Evolutionary conservation across 2,329 filamentous ascomycete species (phyloP).

Genomic region (Diaporthe ilicicola): DNA sequence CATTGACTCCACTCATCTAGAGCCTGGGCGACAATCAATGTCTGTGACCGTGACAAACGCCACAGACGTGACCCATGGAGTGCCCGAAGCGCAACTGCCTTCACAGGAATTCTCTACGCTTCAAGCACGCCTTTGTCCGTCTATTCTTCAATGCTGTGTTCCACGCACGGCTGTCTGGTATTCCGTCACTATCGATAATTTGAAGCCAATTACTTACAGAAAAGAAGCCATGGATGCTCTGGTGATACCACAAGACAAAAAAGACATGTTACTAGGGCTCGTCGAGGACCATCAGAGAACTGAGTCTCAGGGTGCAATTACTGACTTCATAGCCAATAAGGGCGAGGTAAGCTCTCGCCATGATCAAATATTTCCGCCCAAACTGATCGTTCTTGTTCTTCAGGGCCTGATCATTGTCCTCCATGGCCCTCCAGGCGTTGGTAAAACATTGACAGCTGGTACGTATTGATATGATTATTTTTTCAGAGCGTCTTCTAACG

Average conservation of each 20-base stretch:
- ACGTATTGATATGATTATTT: background rate
- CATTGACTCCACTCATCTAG: too few species aligned
- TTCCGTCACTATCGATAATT: background rate
- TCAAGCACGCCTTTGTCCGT: background rate
- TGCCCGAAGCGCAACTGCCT: background rate
- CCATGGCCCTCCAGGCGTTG: background rate
- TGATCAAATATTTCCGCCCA: rapidly evolving
- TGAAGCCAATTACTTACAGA: background rate
- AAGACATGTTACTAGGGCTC: background rate
- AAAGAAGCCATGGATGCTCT: background rate
- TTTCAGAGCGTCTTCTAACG: background rate
- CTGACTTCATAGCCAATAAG: background rate
- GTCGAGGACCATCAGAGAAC: background rate
- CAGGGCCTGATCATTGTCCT: background rate
- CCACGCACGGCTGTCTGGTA: background rate
- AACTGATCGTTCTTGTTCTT: background rate
- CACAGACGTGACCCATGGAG: background rate
- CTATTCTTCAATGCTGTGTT: background rate
- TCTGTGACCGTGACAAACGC: background rate
- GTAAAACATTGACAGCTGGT: background rate
- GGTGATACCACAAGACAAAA: background rate
- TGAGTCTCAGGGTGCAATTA: background rate
- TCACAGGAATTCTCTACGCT: background rate
- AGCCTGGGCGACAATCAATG: background rate
- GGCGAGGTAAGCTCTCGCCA: background rate